phyloP scores from a whole-genome alignment of 1,284 basidiomycete genomes.

The Naganishia albida region DNA sequence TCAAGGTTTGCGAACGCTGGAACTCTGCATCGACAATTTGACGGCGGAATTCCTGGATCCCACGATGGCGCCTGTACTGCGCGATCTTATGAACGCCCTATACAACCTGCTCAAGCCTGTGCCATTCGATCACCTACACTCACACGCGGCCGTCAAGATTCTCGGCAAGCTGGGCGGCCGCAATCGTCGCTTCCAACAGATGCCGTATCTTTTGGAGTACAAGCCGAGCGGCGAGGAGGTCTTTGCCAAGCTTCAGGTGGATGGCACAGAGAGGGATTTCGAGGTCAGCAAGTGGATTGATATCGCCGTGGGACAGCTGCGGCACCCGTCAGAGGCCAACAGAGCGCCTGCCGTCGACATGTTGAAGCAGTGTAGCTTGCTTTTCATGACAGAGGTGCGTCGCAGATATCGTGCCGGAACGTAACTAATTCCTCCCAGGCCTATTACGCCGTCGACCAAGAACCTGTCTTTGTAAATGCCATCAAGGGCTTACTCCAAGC shows the following conservation, averaged over 20 bases:
- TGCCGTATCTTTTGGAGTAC: constrained; percentile 76
- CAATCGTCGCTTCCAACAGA: constrained; percentile 82
- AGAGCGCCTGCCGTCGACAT: constrained; percentile 75
- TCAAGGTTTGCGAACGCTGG: constrained; percentile 93
- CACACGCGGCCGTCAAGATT: constrained; percentile 94
- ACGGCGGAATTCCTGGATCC: constrained; percentile 98
- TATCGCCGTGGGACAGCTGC: constrained; percentile 69
- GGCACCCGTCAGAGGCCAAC: constrained; percentile 64
- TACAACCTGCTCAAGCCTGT: constrained; percentile 87
- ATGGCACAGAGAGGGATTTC: constrained; percentile 68
- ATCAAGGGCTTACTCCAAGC: constrained; percentile 81
- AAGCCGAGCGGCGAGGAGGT: constrained; percentile 68
- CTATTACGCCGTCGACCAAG: constrained; percentile 69
- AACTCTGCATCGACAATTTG: constrained; percentile 99
- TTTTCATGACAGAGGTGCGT: constrained; percentile 74
- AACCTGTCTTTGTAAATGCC: constrained; percentile 69
- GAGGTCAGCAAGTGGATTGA: constrained; percentile 71
- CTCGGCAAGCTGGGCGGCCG: constrained; percentile 95
- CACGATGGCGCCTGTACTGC: constrained; percentile 85
- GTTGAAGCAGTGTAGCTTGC: constrained; percentile 71
- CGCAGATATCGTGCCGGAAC: constrained; percentile 12
- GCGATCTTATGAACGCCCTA: constrained; percentile 92
- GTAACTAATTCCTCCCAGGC: constrained; percentile 58
- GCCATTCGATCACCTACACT: constrained; percentile 86
- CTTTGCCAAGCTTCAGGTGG: constrained; percentile 71